Evolutionary conservation across 23 red algal genomes (phyloP).

Genomic region (Gracilaria caudata): DNA sequence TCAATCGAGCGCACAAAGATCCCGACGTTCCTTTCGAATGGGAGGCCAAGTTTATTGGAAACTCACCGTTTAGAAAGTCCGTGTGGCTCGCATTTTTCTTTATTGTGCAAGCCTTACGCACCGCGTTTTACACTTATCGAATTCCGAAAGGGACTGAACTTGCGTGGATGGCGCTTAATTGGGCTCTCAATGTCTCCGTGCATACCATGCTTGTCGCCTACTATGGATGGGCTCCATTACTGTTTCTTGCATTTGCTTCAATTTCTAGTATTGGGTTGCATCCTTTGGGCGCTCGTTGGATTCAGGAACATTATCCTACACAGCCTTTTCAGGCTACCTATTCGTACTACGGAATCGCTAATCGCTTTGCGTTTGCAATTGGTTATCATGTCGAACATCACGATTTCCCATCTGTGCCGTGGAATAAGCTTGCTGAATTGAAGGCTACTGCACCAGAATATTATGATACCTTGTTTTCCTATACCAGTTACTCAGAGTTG

Average conservation of each 20-base stretch:
- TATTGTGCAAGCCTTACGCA: conserved; percentile 77
- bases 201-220: conserved; percentile 13
- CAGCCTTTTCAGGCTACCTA: conserved; percentile 99
- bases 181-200: conserved; percentile 30
- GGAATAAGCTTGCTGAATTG: conserved; percentile 69
- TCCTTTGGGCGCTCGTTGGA: conserved; percentile 99
- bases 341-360: conserved; percentile 97
- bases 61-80: conserved; percentile 84
- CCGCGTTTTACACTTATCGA: conserved; percentile 79
- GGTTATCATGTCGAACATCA: conserved; percentile 99
- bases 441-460: conserved; percentile 88
- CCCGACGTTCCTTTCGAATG: conserved; percentile 93
- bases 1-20: conserved; percentile 89
- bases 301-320: conserved; percentile 99
- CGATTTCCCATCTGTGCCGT: conserved; percentile 95
- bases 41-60: conserved; percentile 95
- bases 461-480: conserved; percentile 94
- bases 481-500: conserved; percentile 86
- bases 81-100: conserved; percentile 95
- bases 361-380: conserved; percentile 98
- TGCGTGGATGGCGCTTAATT: conserved; percentile 80
- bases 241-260: conserved; percentile 76
- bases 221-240: conserved; percentile 58
- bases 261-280: conserved; percentile 92
- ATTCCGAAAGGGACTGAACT: conserved; percentile 74